Conservation (phyloP, 192 early-diverging fungal species). For the Coemansia sp. region DNA sequence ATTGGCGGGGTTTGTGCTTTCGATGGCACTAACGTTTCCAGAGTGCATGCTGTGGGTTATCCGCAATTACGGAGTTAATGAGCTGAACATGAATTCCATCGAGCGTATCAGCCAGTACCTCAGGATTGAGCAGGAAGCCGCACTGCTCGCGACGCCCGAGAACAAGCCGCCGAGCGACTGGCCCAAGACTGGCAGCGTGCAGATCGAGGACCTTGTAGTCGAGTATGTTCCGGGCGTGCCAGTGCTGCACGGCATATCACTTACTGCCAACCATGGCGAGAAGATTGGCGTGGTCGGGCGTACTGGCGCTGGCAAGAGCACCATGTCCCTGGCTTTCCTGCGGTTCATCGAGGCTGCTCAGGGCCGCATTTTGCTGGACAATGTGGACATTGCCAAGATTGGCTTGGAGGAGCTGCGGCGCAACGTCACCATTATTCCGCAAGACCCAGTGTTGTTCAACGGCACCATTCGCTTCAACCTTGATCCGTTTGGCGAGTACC, state of each 20-base stretch:
- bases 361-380: constrained; percentile 75
- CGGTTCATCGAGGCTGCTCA: constrained; percentile 73
- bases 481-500: constrained; percentile 80
- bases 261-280: constrained; percentile 68
- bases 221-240: constrained; percentile 75
- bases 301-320: constrained; percentile 82
- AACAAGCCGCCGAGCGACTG: constrained; percentile 57
- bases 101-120: constrained; percentile 86
- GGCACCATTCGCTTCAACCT: constrained; percentile 82
- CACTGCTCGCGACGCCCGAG: constrained; percentile 56
- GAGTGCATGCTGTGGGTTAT: constrained; percentile 78
- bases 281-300: constrained; percentile 93
- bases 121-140: constrained; percentile 74
- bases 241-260: constrained; percentile 76
- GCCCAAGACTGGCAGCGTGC: constrained; percentile 74
- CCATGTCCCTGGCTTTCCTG: constrained; percentile 71
- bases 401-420: constrained; percentile 77
- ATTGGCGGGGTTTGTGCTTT: constrained; percentile 80
- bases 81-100: constrained; percentile 84
- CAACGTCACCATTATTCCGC: constrained; percentile 84
- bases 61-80: constrained; percentile 73
- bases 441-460: constrained; percentile 81
- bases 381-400: constrained; percentile 73
- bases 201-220: constrained; percentile 68
- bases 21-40: constrained; percentile 84